These are phyloP conservation scores for Anaeromyces robustus DNA, from an alignment of 192 early-diverging fungal species.

Conservation along the genomic window DNA sequence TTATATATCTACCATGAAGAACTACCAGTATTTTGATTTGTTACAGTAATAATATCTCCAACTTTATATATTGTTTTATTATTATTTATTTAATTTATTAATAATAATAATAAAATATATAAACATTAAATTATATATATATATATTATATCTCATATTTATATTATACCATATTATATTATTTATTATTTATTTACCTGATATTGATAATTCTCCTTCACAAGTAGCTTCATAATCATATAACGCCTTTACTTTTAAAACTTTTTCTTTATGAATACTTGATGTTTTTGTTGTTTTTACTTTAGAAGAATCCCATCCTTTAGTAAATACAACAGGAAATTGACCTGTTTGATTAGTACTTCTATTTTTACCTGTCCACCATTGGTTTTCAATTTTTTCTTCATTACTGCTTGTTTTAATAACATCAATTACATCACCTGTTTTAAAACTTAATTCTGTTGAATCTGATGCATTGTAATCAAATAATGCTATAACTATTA, in stretches of 20 bases:
- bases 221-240: not conserved
- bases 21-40: not conserved
- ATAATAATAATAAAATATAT: too few species aligned
- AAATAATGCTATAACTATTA: not conserved
- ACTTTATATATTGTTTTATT: not conserved
- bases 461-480: not conserved
- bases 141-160: too few species aligned
- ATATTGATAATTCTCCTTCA: not conserved
- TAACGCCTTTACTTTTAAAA: not conserved
- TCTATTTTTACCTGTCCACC: not conserved
- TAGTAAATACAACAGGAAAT: not conserved
- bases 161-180: too few species aligned
- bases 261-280: not conserved
- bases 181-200: not conserved
- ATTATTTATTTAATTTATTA: too few species aligned
- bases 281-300: not conserved
- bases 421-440: not conserved
- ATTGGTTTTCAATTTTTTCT: not conserved
- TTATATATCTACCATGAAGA: not conserved
- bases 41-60: not conserved
- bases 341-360: not conserved
- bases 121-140: too few species aligned
- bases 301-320: not conserved
- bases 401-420: not conserved
- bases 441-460: not conserved